phyloP scores from a whole-genome alignment of 495 filamentous ascomycete species.

The Penicillium daleae region DNA sequence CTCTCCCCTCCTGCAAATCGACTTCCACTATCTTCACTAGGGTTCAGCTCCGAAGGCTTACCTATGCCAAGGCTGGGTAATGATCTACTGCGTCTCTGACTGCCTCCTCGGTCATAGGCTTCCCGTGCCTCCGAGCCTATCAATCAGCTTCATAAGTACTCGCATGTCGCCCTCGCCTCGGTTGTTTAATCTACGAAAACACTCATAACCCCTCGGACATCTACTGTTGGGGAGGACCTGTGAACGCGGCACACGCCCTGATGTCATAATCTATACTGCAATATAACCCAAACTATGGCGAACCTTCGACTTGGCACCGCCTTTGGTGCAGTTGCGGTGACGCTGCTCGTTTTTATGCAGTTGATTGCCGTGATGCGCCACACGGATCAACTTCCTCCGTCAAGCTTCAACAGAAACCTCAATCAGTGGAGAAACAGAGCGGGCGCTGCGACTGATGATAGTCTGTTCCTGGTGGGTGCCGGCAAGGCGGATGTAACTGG shows the following conservation, averaged over 20 bases:
- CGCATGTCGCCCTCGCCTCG: conserved; percentile 4
- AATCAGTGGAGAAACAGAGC: conserved; percentile 32
- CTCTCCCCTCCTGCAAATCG: neutral
- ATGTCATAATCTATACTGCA: conserved; percentile 11
- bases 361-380: conserved; percentile 30
- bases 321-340: conserved; percentile 31
- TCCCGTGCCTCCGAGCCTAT: neutral
- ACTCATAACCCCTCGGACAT: neutral
- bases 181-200: neutral
- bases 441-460: conserved; percentile 34
- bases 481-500: conserved; percentile 97
- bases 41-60: conserved; percentile 11
- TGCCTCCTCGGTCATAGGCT: conserved; percentile 1
- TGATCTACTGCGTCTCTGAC: conserved; percentile 17
- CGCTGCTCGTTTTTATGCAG: conserved; percentile 37
- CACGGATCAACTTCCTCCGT: conserved; percentile 17
- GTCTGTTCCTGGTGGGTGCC: conserved; percentile 80
- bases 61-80: conserved; percentile 16
- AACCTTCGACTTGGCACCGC: conserved; percentile 31
- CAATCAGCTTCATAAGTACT: conserved; percentile 18
- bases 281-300: conserved; percentile 30
- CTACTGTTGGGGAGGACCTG: neutral
- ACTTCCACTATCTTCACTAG: conserved; percentile 8
- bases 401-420: conserved; percentile 21
- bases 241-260: neutral